Base-by-base conservation (phyloP, 176 grass and related monocot genomes). In the Eragrostis nindensis region DNA sequence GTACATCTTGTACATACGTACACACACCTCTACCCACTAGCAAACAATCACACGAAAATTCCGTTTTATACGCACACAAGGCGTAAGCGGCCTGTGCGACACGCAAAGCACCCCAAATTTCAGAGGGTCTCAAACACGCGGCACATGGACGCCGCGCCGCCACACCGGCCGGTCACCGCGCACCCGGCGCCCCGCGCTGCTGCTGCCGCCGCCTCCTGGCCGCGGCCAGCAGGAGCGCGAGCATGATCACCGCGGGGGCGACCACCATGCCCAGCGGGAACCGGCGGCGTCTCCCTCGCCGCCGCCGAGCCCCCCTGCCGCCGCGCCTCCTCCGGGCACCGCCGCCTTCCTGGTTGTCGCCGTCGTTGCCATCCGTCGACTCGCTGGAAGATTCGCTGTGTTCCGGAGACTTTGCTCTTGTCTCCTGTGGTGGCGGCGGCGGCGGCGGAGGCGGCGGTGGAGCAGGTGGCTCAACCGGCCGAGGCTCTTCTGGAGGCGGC, bases 201-300 rank as follows among this genome's bases (percentile, higher is more conserved):
- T 71, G 86, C 25, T 64, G 76, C 26, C 45, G 76, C 45, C 70
- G 18, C 45, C 70, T 13, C 45, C 82, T 89, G 18, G 69, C 64
- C 54, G 64, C 54, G 32, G 62, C 43, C 53, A 59, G 32, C 5
- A 18, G 30, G 6, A 89, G 36, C 11, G 54, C 76, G 11, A 89
- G 54, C 25, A 80, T 5, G 70, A 89, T 41, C 63, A 89, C 24
- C 5, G 70, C 63, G 5, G 81, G 76, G 0, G 32, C 63, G 3
- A 80, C 87, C 36, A 80, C 76, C 76, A 75, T 80, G 10, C 87
- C 45, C 19, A 88, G 2, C 11, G 36, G 44, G 44, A 75, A 38
- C 8, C 81, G 38, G 3, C 70, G 25, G 36, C 62, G 62, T 30
- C 48, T 0, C 12, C 70, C 49, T 29, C 76, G 18, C 19, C 81